Evolutionary conservation across 345 rosid species (phyloP).

Genomic region (Eucalyptus erythrocorys): DNA sequence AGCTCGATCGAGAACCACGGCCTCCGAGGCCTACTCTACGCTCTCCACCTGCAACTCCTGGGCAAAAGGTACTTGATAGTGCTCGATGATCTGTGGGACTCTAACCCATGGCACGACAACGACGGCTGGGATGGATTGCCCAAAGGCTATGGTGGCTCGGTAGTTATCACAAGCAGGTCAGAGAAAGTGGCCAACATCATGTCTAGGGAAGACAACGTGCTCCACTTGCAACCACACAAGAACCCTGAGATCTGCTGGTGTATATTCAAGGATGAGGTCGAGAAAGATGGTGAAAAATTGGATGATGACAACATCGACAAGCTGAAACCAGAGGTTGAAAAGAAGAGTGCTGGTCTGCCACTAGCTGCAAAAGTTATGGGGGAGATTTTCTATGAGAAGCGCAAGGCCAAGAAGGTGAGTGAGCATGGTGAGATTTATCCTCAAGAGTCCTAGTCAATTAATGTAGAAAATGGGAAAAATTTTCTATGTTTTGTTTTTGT

Average conservation of each 20-base stretch:
- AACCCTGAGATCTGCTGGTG: neutral
- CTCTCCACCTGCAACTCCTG: neutral
- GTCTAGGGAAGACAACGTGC: neutral
- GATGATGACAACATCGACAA: neutral
- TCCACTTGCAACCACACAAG: neutral
- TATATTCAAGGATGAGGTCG: neutral
- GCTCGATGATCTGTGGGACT: neutral
- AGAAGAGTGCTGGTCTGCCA: neutral
- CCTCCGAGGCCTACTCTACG: neutral
- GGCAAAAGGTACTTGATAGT: conserved; percentile 13
- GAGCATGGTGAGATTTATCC: neutral
- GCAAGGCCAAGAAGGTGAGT: neutral
- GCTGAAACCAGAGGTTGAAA: neutral
- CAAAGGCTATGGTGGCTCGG: conserved; percentile 2
- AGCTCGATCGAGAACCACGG: neutral
- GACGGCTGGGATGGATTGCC: neutral
- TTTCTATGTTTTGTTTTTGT: neutral
- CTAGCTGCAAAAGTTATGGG: neutral
- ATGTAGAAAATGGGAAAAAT: neutral
- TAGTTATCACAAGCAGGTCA: conserved; percentile 1
- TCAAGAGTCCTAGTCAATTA: neutral
- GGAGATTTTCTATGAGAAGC: neutral
- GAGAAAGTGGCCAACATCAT: neutral
- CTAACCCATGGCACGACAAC: neutral
- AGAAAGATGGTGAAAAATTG: neutral